Base-by-base conservation (phyloP, 2,329 filamentous ascomycete species). In the Alternaria ethzedia region DNA sequence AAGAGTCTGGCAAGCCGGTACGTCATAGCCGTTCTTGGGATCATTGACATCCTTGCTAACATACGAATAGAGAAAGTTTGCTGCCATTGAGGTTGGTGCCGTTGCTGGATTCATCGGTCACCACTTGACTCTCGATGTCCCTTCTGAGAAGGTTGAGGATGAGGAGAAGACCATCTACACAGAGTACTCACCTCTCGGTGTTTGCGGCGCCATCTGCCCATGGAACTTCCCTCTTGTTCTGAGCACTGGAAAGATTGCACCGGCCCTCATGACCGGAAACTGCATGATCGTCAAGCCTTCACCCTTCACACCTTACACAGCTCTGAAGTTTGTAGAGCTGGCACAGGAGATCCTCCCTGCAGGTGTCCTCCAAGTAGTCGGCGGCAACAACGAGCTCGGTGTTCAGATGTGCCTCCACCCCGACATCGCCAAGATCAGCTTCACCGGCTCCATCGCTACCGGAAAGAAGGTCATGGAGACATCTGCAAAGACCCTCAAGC, bases 401-500 rank as follows among this genome's bases (percentile, higher is more conserved):
- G 86, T 86, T 0, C 83, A 82, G 82, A 75, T 90, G 55, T 89
- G 87, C 0, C 76, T 74, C n/a, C 88, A 90, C 70, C 86, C 87
- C 0, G 86, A 82, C 20, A 84, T 90, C 59, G 82, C 85, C 60
- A 90, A 89, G 82, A 86, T 91, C 73, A 84, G 82, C 67, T 91
- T 91, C 78, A 90, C 89, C 0, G 88, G 89, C 3, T 89, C 86
- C 11, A 86, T 83, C 7, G 81, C 82, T 0, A 89, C 86, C 0
- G 88, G 88, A 10, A 89, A 89, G 81, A 84, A 84, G 75, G 85
- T 90, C 57, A 85, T 88, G 82, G 83, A 83, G 59, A 84, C 82
- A n/a, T 84, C 83, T 56, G 81, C 85, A 23, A 83, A 84, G 73
- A 88, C 86, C 0, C 78, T 90, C 25, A 90, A 89, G 82, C 81